A percentile compares a stretch with the other conserved stretches of the same genome.
Conservation (phyloP, 345 rosid species). For the Salix exigua region DNA sequence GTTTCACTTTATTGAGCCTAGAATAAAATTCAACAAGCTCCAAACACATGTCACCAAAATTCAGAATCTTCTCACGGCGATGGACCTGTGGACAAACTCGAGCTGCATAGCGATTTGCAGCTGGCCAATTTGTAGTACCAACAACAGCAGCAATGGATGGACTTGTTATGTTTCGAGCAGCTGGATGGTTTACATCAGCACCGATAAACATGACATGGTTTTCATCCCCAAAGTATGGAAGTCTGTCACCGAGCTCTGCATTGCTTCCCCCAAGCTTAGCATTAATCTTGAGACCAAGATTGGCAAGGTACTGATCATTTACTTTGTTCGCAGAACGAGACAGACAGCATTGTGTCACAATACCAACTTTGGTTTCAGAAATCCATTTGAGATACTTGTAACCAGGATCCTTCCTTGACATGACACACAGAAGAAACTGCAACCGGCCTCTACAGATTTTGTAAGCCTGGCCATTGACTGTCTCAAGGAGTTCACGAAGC, state of each 20-base stretch:
- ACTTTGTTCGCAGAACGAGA: slow-evolving; percentile 34
- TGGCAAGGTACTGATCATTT: slow-evolving; percentile 63
- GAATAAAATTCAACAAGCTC: slow-evolving; percentile 56
- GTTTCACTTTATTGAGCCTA: slow-evolving; percentile 38
- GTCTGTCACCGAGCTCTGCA: slow-evolving; percentile 52
- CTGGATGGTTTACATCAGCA: slow-evolving; percentile 93
- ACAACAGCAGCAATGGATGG: slow-evolving; percentile 90
- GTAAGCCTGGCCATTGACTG: slow-evolving; percentile 26
- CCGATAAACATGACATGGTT: slow-evolving; percentile 78
- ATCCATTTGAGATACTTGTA: slow-evolving; percentile 82
- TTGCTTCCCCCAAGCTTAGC: slow-evolving; percentile 98
- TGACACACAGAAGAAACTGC: slow-evolving; percentile 67
- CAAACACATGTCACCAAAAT: slow-evolving; percentile 60
- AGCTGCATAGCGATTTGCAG: slow-evolving; percentile 75
- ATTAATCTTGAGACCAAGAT: slow-evolving; percentile 80
- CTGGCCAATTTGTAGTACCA: slow-evolving; percentile 83
- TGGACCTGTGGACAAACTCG: slow-evolving; percentile 59
- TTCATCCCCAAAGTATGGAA: slow-evolving; percentile 42
- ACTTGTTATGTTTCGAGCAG: slow-evolving; percentile 41
- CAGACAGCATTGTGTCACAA: slow-evolving; percentile 85
- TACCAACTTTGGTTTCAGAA: slow-evolving; percentile 70
- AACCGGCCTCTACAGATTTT: slow-evolving; percentile 29
- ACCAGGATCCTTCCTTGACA: slow-evolving; percentile 59
- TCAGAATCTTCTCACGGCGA: slow-evolving; percentile 59
- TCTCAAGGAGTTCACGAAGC: slow-evolving; percentile 43